Base-by-base conservation (phyloP, 495 filamentous ascomycete species). In the Podospora pseudocomata region DNA sequence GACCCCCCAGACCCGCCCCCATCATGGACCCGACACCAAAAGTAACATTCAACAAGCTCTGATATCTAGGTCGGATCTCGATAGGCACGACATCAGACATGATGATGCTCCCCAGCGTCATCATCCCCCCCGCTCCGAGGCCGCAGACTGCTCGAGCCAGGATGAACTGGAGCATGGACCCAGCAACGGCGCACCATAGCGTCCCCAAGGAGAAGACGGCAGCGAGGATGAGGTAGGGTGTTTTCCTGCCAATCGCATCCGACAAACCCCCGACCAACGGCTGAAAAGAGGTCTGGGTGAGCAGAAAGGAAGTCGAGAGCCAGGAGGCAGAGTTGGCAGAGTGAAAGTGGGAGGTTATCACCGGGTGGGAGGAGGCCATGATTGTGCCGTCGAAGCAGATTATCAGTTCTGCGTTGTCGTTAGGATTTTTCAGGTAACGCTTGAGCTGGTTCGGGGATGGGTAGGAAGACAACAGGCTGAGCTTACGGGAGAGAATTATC, bases 281-380 rank as follows among this genome's bases (percentile, higher is more conserved):
- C 73, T 92, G 86, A 71, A 92, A 89, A 34, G 87, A 85, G 4
- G 90, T 92, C 18, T 87, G 89, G 0, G 90, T 93, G n/a, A 94
- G 80, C 9, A 93, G 73, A 65, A 93, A 94, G 0, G 90, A 87
- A 0, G 91, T 93, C 23, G 91, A 92, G 4, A 94, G 81, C 91
- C 91, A 94, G 11, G 90, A 92, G 6, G 91, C 91, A 19, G 85
- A 82, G 72, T 93, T 92, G 16, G 89, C 89, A 62, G 88, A 84
- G 63, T 88, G 80, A 75, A 94, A 93, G 72, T 92, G 86, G 0
- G 90, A 91, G 0, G 91, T 93, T 64, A 94, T 92, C 39, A 92
- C 89, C 9, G 91, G 91, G 76, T 94, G 91, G 58, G 85, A 90
- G 2, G 90, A 92, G 0, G 91, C 90, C 90, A 94, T 93, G 71